Base-by-base conservation (phyloP, 495 filamentous ascomycete genomes). In the Penicillium bialowiezense region DNA sequence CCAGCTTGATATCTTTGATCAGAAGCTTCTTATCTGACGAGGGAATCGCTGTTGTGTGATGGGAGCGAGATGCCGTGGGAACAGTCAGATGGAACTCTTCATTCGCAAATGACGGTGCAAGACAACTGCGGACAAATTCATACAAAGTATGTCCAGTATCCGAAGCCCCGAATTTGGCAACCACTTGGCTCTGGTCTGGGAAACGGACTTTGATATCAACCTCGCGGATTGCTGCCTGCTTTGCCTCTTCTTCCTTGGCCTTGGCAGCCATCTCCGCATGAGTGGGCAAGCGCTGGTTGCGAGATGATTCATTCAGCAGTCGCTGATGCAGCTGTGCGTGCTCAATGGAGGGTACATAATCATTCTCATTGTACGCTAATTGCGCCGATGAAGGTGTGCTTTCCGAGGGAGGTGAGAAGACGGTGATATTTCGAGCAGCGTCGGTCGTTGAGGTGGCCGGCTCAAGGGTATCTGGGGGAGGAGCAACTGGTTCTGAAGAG, bases 321-420 rank as follows among this genome's bases (percentile, higher is more conserved):
- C 80, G 74, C 67, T 97, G 91, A 56, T 92, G 88, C 9, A 82
- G 71, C 58, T 91, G 86, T 23, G 89, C 88, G 53, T 97, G 90
- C 33, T 86, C 88, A 54, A 96, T 82, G 15, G 87, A 89, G 1
- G 91, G 90, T 19, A 87, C 77, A 63, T 88, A 97, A 54, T 89
- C 89, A 15, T 75, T 75, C 47, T 91, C 88, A 19, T 88, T 78
- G 51, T 83, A 80, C 12, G 74, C 63, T 41, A 73, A 67, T 47
- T 75, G 70, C 23, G 89, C 86, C 28, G 93, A 95, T 15, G 75
- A 78, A n/a, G 89, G 92, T 1, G 83, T 92, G 38, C 75, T 65
- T 39, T 73, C 81, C 20, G 81, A 72, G 1, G 93, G 88, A 2
- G 93, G 84, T 3, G 81, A 76, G 69, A 85, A 97, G 46, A 97